Conservation (phyloP, 495 filamentous ascomycete species). For the Penicillium odoratum region DNA sequence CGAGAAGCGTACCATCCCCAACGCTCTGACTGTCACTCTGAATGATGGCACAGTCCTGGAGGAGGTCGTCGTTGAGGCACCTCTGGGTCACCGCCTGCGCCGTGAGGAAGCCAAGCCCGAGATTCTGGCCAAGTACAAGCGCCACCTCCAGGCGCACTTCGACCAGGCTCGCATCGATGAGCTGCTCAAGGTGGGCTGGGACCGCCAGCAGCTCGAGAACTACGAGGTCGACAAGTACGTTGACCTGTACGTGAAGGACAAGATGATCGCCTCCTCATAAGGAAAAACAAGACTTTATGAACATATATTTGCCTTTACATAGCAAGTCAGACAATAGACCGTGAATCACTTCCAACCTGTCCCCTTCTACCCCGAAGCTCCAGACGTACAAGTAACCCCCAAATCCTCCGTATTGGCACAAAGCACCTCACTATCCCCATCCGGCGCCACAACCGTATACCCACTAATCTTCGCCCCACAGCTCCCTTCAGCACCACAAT, state of each 20-base stretch:
- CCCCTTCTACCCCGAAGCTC: constrained; percentile 32
- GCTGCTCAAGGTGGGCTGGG: constrained; percentile 72
- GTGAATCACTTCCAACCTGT: neutral
- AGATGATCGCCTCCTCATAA: constrained; percentile 43
- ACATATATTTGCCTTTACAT: constrained; percentile 16
- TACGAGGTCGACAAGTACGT: constrained; percentile 92
- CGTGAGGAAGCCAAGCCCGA: constrained; percentile 97
- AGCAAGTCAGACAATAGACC: constrained; percentile 21
- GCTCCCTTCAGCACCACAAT: constrained; percentile 40
- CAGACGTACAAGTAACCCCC: constrained; percentile 40
- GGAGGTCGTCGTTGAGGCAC: constrained; percentile 92
- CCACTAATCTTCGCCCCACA: constrained; percentile 36
- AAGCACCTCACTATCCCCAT: constrained; percentile 33
- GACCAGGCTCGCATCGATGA: constrained; percentile 70
- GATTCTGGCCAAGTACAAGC: constrained; percentile 91
- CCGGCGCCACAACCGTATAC: constrained; percentile 35
- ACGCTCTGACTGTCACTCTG: constrained; percentile 88
- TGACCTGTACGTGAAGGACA: constrained; percentile 82
- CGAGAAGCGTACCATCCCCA: constrained; percentile 88
- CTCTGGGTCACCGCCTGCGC: constrained; percentile 86
- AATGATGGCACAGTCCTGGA: constrained; percentile 93
- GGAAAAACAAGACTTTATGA: constrained; percentile 15
- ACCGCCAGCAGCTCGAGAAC: constrained; percentile 70
- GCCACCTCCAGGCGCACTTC: constrained; percentile 84
- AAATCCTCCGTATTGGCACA: constrained; percentile 42